A percentile compares a stretch with the other conserved stretches of the same genome.
Conservation (phyloP, 805 yeast species). For the Yarrowia sp. region DNA sequence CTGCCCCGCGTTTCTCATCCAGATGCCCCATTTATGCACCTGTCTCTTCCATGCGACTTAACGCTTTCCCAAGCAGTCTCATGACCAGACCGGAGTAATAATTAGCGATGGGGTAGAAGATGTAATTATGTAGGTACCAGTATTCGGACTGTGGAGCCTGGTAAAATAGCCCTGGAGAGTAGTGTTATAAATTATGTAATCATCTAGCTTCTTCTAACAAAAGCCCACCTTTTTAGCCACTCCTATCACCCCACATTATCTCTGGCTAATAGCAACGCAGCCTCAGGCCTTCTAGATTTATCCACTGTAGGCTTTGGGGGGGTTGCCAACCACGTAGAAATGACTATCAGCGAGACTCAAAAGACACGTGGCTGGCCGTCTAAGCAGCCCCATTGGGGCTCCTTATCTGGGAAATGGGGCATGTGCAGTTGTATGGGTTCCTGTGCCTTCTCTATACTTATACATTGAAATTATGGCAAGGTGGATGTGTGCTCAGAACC, state of each 20-base stretch:
- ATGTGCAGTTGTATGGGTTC: not conserved
- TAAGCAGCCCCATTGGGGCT: not conserved
- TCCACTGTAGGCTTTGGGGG: slow-evolving; percentile 1
- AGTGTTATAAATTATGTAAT: no score
- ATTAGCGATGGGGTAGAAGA: no score
- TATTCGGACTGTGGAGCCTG: no score
- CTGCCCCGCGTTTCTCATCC: slow-evolving; percentile 14
- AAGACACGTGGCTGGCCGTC: not conserved
- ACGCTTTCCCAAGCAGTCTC: no score
- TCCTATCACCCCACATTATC: not conserved
- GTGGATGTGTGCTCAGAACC: no score
- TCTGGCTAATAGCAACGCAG: slow-evolving; percentile 14
- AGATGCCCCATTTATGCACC: slow-evolving; percentile 12
- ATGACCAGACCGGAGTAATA: no score
- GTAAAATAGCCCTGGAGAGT: no score
- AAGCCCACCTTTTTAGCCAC: not conserved
- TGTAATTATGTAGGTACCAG: no score
- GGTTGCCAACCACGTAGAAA: not conserved
- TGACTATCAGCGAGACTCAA: not conserved
- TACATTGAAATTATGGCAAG: not conserved
- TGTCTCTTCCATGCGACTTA: not conserved
- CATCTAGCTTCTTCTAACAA: no score
- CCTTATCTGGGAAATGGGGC: not conserved
- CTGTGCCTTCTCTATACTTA: not conserved
- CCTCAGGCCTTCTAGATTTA: not conserved